Percentiles rank a stretch among this genome's conserved stretches.
These are phyloP conservation scores for Rosellinia necatrix DNA, from an alignment of 2,329 filamentous ascomycete species.

Conservation along the genomic window DNA sequence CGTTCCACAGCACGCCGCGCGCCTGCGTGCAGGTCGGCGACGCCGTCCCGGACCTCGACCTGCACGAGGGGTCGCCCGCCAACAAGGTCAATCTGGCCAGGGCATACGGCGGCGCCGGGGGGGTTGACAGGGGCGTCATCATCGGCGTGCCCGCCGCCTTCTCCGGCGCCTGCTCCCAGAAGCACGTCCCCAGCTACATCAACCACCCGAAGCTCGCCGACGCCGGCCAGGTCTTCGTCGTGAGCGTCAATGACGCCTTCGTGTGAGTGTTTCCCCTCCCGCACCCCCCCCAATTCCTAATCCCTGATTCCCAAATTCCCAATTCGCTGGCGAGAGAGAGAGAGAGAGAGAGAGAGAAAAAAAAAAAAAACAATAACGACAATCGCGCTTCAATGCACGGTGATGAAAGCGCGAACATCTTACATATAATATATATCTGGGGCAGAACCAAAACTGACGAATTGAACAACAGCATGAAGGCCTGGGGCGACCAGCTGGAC, in stretches of 20 bases:
- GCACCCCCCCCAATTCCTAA: too few relatives aligned
- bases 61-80: conserved; percentile 84
- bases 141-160: conserved; percentile 85
- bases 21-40: conserved; percentile 78
- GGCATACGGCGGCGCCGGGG: conserved; percentile 64
- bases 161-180: conserved; percentile 60
- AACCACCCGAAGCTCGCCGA: conserved; percentile 76
- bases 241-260: conserved; percentile 93
- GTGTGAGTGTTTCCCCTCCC: conserved; percentile 75
- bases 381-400: too few relatives aligned
- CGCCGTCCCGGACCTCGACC: conserved; percentile 74
- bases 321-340: too few relatives aligned
- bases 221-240: conserved; percentile 84
- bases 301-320: too few relatives aligned
- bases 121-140: conserved; percentile 72
- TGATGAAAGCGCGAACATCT: neutral
- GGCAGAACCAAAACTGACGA: neutral
- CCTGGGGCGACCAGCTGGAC: conserved; percentile 81
- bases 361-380: too few relatives aligned
- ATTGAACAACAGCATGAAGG: conserved; percentile 72
- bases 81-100: conserved; percentile 88
- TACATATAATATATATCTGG: neutral
- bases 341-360: too few relatives aligned
- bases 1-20: conserved; percentile 68
- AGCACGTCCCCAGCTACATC: conserved; percentile 86